Percentiles rank a stretch among this genome's conserved stretches.
These are phyloP conservation scores for Claviceps lovelessii DNA, from an alignment of 2,329 filamentous ascomycete genomes.

Conservation along the genomic window DNA sequence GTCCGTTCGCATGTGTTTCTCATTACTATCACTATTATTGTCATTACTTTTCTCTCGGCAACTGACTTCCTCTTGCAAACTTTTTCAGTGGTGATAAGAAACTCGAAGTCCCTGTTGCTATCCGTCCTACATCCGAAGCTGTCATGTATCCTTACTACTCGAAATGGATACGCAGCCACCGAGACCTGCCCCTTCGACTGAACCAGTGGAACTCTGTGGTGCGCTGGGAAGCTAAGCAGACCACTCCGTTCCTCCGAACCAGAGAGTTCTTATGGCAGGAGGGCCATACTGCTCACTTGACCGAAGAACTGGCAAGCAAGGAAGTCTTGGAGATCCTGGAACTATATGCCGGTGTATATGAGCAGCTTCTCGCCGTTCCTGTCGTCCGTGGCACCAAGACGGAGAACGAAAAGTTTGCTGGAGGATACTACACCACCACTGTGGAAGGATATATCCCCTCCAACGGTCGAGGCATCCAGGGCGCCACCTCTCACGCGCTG, in stretches of 20 bases:
- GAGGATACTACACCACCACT: conserved; percentile 91
- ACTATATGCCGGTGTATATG: conserved; percentile 81
- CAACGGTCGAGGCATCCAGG: conserved; percentile 92
- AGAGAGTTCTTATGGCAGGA: conserved; percentile 98
- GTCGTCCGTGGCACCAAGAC: conserved; percentile 92
- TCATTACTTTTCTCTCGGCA: background rate
- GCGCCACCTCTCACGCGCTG: conserved; percentile 83
- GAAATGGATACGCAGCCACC: conserved; percentile 93
- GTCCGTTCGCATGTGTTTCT: no score
- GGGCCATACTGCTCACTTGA: conserved; percentile 80
- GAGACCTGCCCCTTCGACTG: conserved; percentile 81
- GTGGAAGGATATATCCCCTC: conserved; percentile 94
- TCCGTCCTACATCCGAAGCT: conserved; percentile 54
- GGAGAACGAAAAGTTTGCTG: conserved; percentile 95
- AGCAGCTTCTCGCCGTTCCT: conserved; percentile 84
- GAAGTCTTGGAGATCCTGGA: conserved; percentile 92
- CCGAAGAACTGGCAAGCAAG: conserved; percentile 61
- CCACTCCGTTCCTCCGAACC: conserved; percentile 72
- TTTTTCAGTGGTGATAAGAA: conserved; percentile 65
- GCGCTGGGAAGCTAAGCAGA: conserved; percentile 95
- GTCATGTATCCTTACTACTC: conserved; percentile 95
- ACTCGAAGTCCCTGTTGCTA: conserved; percentile 64
- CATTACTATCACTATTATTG: no score
- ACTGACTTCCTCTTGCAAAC: conserved; percentile 25
- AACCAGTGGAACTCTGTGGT: conserved; percentile 96